Base-by-base conservation (phyloP, 1,284 basidiomycete genomes). In the Veloporphyrellus conicus region DNA sequence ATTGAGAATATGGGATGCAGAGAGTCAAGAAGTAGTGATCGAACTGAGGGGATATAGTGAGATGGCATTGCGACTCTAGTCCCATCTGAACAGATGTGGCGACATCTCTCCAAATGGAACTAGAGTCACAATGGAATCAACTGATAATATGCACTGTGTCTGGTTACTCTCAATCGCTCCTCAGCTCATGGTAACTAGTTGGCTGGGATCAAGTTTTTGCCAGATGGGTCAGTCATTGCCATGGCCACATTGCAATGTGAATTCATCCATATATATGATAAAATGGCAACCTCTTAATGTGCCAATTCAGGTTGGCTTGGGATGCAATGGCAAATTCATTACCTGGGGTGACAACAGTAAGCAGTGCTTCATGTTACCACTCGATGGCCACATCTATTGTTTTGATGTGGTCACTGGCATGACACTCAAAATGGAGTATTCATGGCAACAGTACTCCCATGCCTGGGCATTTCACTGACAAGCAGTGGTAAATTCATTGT, bases 291-390 rank as follows among this genome's bases (percentile, higher is more conserved):
- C 15, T 20, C 32, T 33, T 12, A 15, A 38, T 1, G 10, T 41
- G 15, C 28, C 42, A 19, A 16, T 47, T 18, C 1, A 6, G 29
- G 28, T 34, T 22, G 10, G 10, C 18, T 35, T 32, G 3, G 3
- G 6, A 41, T 37, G 20, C 37, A 37, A 10, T 41, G 28, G 4
- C 23, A n/a, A n/a, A n/a, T n/a, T n/a, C n/a, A n/a, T 25, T 8
- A 8, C 23, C 23, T 25, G 23, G 23, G 23, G 5, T 25, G 23
- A 8, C 4, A 25, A 25, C 53, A 2, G 38, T 16, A 19, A 23
- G 11, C 16, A 33, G 1, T 19, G 53, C 16, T 41, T 53, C 9
- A 33, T 9, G 1, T 33, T 51, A 14, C 53, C 44, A 15, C 1
- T 3, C 2, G 25, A 27, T 6, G 50, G 50, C 1, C 15, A 3